Percentiles rank a stretch among this genome's conserved stretches.
phyloP scores from a whole-genome alignment of 2,329 filamentous ascomycete genomes.

The Botrytis paeoniae region DNA sequence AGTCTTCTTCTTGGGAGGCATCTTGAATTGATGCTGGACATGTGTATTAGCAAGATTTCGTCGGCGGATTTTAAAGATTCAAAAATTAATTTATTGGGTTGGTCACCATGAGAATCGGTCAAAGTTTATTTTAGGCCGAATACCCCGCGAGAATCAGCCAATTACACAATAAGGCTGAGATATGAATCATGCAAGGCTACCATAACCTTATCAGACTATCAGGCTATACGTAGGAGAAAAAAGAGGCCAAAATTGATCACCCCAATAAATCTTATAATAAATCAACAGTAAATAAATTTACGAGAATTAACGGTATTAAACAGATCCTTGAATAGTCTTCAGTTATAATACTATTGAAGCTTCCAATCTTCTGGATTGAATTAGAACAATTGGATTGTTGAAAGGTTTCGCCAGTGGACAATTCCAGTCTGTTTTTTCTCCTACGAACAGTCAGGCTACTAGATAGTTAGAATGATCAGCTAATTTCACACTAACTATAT shows the following conservation, averaged over 20 bases:
- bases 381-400: too few relatives aligned
- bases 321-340: too few relatives aligned
- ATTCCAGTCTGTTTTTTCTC: too few relatives aligned
- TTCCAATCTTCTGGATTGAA: too few relatives aligned
- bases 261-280: too few relatives aligned
- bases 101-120: not conserved
- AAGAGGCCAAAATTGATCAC: too few relatives aligned
- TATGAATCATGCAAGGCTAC: constrained; percentile 6
- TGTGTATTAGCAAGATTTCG: not conserved
- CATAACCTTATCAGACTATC: not conserved
- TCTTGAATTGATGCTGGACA: constrained; percentile 6
- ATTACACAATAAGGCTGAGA: constrained; percentile 11
- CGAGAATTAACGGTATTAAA: too few relatives aligned
- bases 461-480: not conserved
- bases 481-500: not conserved
- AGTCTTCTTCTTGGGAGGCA: constrained; percentile 22
- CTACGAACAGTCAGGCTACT: not conserved
- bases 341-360: too few relatives aligned
- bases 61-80: constrained; percentile 10
- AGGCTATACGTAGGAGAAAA: not conserved
- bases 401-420: too few relatives aligned
- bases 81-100: constrained; percentile 15
- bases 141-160: constrained; percentile 14
- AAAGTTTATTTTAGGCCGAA: constrained; percentile 16
- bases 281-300: too few relatives aligned